Conservation (phyloP, 2,329 filamentous ascomycete species). For the Apiospora sp. region DNA sequence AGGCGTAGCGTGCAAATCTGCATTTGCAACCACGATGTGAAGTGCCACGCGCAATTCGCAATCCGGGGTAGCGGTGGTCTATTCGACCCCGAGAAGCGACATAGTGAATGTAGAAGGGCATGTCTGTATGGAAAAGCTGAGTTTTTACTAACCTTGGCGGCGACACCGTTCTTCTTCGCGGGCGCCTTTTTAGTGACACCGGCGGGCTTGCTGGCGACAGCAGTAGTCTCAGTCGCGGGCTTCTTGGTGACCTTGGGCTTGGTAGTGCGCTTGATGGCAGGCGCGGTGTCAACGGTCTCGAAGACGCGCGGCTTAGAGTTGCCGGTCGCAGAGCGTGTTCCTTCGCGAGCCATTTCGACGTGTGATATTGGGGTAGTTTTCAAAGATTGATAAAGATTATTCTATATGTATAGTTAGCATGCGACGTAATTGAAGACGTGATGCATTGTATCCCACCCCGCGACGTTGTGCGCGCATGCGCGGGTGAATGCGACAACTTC, state of each 20-base stretch:
- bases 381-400: not conserved
- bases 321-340: conserved; percentile 60
- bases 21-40: not conserved
- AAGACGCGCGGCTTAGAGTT: conserved; percentile 62
- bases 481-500: conserved; percentile 42
- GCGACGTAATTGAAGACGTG: conserved; percentile 30
- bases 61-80: not conserved
- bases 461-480: conserved; percentile 36
- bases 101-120: not conserved
- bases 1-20: not conserved
- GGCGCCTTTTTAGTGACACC: conserved; percentile 43
- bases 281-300: conserved; percentile 55
- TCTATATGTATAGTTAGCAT: conserved; percentile 35
- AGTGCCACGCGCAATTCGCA: not conserved
- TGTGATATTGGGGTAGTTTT: conserved; percentile 25
- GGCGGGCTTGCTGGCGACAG: conserved; percentile 41
- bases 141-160: conserved; percentile 30
- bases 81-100: not conserved
- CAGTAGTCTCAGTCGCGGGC: conserved; percentile 32
- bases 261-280: conserved; percentile 52
- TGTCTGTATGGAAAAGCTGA: not conserved
- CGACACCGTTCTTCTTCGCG: conserved; percentile 43
- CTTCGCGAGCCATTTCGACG: conserved; percentile 56
- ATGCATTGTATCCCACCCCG: conserved; percentile 27
- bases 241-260: conserved; percentile 37